Conservation (phyloP, 805 yeast species). For the Candida dendrica region DNA sequence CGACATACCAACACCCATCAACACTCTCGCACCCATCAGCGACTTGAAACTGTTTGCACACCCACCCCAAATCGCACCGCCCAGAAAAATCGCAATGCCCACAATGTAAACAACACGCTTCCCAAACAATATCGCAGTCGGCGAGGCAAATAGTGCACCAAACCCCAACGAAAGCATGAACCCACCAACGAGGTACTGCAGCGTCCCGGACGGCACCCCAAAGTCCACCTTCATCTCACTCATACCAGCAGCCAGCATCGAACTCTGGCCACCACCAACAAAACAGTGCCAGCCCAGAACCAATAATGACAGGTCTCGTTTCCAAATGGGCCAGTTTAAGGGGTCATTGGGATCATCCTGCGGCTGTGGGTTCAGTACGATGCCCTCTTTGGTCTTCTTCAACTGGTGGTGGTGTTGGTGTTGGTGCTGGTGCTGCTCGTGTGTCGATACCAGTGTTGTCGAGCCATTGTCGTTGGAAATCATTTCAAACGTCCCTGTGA, state of each 20-base stretch:
- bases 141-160: slow-evolving; percentile 53
- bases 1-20: slow-evolving; percentile 54
- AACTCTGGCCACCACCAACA: slow-evolving; percentile 56
- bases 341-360: slow-evolving; percentile 60
- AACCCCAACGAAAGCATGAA: slow-evolving; percentile 51
- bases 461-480: slow-evolving; percentile 14
- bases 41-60: slow-evolving; percentile 39
- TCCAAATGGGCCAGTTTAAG: slow-evolving; percentile 57
- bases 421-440: neutral
- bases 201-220: slow-evolving; percentile 29
- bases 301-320: slow-evolving; percentile 44
- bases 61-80: slow-evolving; percentile 50
- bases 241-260: slow-evolving; percentile 54
- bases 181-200: slow-evolving; percentile 51
- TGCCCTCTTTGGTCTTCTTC: slow-evolving; percentile 40
- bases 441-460: neutral
- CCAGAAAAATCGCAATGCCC: slow-evolving; percentile 41
- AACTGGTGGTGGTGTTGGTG: slow-evolving; percentile 14
- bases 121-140: slow-evolving; percentile 50
- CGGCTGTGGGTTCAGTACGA: slow-evolving; percentile 55
- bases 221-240: slow-evolving; percentile 34
- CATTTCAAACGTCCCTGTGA: slow-evolving; percentile 46
- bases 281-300: slow-evolving; percentile 52
- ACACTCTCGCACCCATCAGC: slow-evolving; percentile 49
- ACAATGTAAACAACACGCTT: slow-evolving; percentile 47